Conservation (phyloP, 169 alveolate species). For the Plasmodium reichenowi region DNA sequence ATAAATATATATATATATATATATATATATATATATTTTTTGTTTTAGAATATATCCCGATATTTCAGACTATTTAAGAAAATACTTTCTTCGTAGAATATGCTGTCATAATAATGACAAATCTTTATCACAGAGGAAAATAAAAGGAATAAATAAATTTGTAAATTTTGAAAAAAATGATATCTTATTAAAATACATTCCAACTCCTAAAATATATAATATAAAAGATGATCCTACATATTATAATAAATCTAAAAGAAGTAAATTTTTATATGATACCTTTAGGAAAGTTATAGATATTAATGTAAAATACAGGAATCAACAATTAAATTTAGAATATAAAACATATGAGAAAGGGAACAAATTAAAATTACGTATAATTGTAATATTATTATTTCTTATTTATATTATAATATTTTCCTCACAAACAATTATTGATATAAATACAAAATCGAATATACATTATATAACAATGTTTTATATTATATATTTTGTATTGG, state of each 20-base stretch:
- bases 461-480: not conserved
- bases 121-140: not conserved
- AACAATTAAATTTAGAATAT: conserved; percentile 75
- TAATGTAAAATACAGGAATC: conserved; percentile 65
- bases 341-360: conserved; percentile 70
- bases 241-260: conserved; percentile 19
- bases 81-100: not conserved
- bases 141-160: not conserved
- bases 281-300: conserved; percentile 34
- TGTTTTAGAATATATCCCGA: conserved; percentile 54
- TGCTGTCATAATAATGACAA: not conserved
- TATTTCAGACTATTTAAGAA: conserved; percentile 24
- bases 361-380: conserved; percentile 47
- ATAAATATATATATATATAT: not conserved
- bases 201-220: conserved; percentile 28
- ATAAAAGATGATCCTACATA: conserved; percentile 49
- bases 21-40: not conserved
- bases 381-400: conserved; percentile 26
- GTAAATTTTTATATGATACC: conserved; percentile 21
- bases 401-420: conserved; percentile 27
- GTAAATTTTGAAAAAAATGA: not conserved
- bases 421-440: conserved; percentile 13
- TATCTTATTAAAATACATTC: conserved; percentile 26
- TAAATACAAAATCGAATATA: not conserved
- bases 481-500: conserved; percentile 8